A percentile compares a stretch with the other conserved stretches of the same genome.
Evolutionary conservation across 192 early-diverging fungal species (phyloP).

Genomic region (Radiomyces spectabilis): DNA sequence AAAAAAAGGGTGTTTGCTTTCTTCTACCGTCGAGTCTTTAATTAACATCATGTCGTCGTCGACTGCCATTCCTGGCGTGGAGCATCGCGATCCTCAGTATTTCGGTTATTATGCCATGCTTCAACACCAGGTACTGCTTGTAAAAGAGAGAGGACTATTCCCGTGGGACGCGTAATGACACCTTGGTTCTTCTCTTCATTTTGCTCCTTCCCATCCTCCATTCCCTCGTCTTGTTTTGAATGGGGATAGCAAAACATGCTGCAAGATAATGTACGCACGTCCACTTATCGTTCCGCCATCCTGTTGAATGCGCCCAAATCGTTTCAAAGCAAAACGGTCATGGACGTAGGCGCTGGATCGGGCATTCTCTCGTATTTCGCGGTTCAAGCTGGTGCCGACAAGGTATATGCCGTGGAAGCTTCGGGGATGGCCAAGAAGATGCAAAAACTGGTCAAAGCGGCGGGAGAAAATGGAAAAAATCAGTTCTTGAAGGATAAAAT

Average conservation of each 20-base stretch:
- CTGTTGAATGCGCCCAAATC: conserved; percentile 63
- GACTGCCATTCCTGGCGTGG: conserved; percentile 33
- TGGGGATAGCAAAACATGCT: conserved; percentile 92
- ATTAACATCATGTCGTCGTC: no score
- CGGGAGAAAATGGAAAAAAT: conserved; percentile 51
- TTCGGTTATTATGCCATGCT: conserved; percentile 81
- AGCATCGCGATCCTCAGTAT: conserved; percentile 61
- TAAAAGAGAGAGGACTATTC: no score
- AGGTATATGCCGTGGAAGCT: conserved; percentile 95
- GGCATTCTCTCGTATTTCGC: conserved; percentile 96
- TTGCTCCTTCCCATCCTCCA: neutral
- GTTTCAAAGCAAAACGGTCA: conserved; percentile 76
- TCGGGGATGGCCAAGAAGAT: conserved; percentile 93
- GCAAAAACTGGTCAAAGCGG: conserved; percentile 62
- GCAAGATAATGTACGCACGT: conserved; percentile 91
- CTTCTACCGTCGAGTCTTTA: no score
- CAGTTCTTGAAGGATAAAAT: conserved; percentile 71
- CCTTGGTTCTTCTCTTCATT: no score
- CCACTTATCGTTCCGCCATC: conserved; percentile 90
- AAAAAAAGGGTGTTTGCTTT: no score
- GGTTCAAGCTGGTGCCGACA: conserved; percentile 84
- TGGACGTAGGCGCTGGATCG: conserved; percentile 93
- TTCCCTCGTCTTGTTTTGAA: neutral
- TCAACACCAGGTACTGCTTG: conserved; percentile 58
- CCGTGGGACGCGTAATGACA: no score